Base-by-base conservation (phyloP, 2,329 filamentous ascomycete genomes). In the Arthrobotrys sphaeroides region DNA sequence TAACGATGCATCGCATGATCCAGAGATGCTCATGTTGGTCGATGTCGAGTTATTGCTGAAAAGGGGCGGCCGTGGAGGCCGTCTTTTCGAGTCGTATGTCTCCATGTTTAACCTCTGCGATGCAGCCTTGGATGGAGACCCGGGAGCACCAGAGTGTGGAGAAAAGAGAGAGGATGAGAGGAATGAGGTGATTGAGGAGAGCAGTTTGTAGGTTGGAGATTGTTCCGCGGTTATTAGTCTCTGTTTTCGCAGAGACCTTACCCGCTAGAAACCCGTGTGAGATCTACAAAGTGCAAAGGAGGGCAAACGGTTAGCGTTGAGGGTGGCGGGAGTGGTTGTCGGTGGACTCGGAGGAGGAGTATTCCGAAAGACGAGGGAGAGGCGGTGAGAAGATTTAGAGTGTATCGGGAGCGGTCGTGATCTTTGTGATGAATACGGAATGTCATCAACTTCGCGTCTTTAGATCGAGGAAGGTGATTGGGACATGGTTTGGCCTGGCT, bases 101-200 rank as follows among this genome's bases (percentile, higher is more conserved):
- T 75, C 72, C 72, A 75, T 75, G 57, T 55, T 64, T 28, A 59
- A 12, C 36, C 49, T 69, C 57, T 75, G 64, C 40, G 66, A 59
- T 66, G 66, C 51, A 33, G 59, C 24, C 73, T 70, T 77, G 66
- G 73, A 72, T 66, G 67, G 73, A 77, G 65, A 61, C 66, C 65
- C 51, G 72, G 67, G 65, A 68, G 40, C 62, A 66, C 73, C 67
- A 70, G 66, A 70, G 65, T 72, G 51, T 20, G 73, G 73, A 64
- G 73, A 77, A 42, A 77, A 77, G 31, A 76, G 72, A 28, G 72
- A 70, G 28, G 67, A 67, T 57, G 73, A 77, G 45, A 77, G 73
- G 42, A 77, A 72, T n/a, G 73, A 77, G 18, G 73, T 66, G 5
- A 77, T 66, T 40, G 73, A 77, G 26, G 73, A 70, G 51, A 77